Conservation (phyloP, 2,329 filamentous ascomycete species). For the Colletotrichum sp. region DNA sequence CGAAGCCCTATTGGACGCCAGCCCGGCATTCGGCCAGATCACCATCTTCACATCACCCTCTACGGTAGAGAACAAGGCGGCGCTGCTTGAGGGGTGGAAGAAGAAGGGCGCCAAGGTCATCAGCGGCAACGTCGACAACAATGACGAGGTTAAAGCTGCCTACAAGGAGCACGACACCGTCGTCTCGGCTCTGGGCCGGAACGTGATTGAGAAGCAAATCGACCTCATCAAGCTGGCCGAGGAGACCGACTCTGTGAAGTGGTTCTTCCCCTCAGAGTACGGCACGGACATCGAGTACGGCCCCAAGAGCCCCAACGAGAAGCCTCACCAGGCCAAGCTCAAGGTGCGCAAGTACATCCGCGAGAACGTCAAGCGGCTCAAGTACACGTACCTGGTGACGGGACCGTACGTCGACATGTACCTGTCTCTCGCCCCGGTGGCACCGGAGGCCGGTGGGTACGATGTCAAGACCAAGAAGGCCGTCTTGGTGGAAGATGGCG, state of each 20-base stretch:
- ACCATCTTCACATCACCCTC: slow-evolving; percentile 35
- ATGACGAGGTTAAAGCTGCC: slow-evolving; percentile 54
- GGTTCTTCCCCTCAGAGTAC: slow-evolving; percentile 73
- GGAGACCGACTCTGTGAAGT: slow-evolving; percentile 55
- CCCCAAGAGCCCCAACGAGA: slow-evolving; percentile 61
- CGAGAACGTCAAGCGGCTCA: slow-evolving; percentile 55
- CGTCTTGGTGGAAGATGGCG: slow-evolving; percentile 65
- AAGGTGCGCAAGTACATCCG: slow-evolving; percentile 68
- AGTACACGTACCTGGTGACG: slow-evolving; percentile 72
- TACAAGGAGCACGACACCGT: slow-evolving; percentile 69
- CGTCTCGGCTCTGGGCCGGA: slow-evolving; percentile 68
- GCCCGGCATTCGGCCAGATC: slow-evolving; percentile 36
- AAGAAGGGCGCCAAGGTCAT: slow-evolving; percentile 28
- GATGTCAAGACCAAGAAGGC: slow-evolving; percentile 63
- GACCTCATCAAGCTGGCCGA: slow-evolving; percentile 66
- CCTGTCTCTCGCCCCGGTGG: slow-evolving; percentile 45
- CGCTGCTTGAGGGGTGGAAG: slow-evolving; percentile 24
- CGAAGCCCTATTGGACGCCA: slow-evolving; percentile 37
- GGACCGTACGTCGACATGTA: slow-evolving; percentile 73
- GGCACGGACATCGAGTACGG: slow-evolving; percentile 70
- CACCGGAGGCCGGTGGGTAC: slow-evolving; percentile 58
- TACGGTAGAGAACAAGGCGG: slow-evolving; percentile 23
- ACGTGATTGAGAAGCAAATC: slow-evolving; percentile 65
- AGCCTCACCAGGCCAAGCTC: slow-evolving; percentile 73
- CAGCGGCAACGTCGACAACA: slow-evolving; percentile 40